Evolutionary conservation across 306 rosid genomes (phyloP), one percentile per base, ranked within the genome.

Genomic region (Medicago ruthenica): DNA sequence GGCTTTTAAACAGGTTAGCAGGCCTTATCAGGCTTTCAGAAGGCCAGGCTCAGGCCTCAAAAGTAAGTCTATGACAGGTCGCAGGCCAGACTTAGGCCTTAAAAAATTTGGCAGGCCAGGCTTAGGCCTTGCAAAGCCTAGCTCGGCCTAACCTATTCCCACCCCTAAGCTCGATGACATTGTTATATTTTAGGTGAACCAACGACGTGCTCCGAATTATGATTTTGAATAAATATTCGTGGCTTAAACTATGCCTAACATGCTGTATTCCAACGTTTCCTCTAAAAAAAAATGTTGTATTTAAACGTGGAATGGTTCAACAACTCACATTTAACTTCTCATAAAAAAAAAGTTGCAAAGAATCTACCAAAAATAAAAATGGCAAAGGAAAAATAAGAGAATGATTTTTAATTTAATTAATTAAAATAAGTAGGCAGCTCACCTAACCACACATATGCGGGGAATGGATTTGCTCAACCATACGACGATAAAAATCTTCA

Each of bases 221-320:
- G 51, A 40, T 18, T 44, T 59, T 20, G 47, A 68, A 45, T 20
- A 67, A 55, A 39, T 39, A 41, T 1, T 3, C 4, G 69, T 58
- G 68, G 69, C 59, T 24, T 16, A 9, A 60, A 36, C 34, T 27
- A 42, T 40, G 16, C 8, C n/a, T 22, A 21, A 15, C 27, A 13
- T 59, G 67, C 21, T 45, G 18, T 76, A 42, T 77, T 53, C 57
- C 9, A 51, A n/a, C 27, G 2, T 24, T 24, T 24, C 27, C 27
- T 24, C 27, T 24, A 24, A 1, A 24, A 24, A 24, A 24, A 24
- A 24, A 7, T 59, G 67, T 21, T 45, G 17, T 76, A 42, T 77
- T 14, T 8, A 53, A 67, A 68, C 2, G 41, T 47, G 81, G 64
- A 60, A 70, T 70, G 71, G 77, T 73, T 73, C 68, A 73, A 59